Conservation (phyloP, 2,329 filamentous ascomycete genomes). For the Penicillium crustosum region DNA sequence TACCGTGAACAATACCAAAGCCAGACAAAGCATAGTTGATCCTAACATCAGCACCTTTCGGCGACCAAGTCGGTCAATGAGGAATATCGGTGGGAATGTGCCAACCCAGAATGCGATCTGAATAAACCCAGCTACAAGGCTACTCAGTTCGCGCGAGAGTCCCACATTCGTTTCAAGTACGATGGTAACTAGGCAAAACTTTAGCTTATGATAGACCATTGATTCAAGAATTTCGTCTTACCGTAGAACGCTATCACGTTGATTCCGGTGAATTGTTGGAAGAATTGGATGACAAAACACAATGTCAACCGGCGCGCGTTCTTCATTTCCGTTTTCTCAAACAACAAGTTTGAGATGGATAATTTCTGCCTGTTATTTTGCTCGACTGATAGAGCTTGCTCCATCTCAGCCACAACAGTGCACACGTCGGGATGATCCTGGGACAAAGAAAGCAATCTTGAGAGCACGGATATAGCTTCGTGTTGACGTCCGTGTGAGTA, state of each 20-base stretch:
- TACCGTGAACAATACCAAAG: not conserved
- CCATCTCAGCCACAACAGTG: not conserved
- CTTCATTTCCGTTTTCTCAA: not conserved
- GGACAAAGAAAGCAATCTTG: not conserved
- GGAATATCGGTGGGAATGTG: slow-evolving; percentile 5
- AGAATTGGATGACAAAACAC: not conserved
- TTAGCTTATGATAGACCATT: not conserved
- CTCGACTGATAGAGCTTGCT: not conserved
- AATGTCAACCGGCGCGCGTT: not conserved
- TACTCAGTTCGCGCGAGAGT: not conserved
- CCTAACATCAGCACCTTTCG: slow-evolving; percentile 3
- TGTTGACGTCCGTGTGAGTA: not conserved
- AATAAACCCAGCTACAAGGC: not conserved
- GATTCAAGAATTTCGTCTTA: not conserved
- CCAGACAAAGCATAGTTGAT: not conserved
- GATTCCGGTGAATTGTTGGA: not conserved
- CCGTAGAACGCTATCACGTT: not conserved
- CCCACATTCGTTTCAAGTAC: not conserved
- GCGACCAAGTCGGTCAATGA: slow-evolving; percentile 7
- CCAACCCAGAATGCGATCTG: slow-evolving; percentile 7
- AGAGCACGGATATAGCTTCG: not conserved
- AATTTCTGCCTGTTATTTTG: not conserved
- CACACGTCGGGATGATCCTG: not conserved
- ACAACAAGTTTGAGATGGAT: not conserved
- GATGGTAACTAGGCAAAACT: not conserved